A percentile compares a stretch with the other conserved stretches of the same genome.
Evolutionary conservation across 495 filamentous ascomycete species (phyloP).

Genomic region (Bombardia bombarda): DNA sequence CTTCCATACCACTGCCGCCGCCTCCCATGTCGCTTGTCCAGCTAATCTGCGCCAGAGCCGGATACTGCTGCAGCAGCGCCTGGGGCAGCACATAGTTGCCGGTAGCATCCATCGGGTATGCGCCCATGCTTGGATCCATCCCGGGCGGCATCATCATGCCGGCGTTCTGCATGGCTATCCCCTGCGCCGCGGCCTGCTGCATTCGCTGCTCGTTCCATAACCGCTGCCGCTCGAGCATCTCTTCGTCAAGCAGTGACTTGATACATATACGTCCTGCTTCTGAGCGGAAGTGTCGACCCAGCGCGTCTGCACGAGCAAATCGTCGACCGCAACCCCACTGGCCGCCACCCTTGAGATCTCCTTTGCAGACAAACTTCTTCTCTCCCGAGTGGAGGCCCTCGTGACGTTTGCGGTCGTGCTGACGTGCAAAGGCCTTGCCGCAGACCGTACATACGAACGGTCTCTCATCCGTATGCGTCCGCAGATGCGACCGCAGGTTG

Average conservation of each 20-base stretch:
- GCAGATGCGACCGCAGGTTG: conserved; percentile 83
- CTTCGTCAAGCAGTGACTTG: conserved; percentile 87
- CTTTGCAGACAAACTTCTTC: conserved; percentile 95
- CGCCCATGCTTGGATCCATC: conserved; percentile 36
- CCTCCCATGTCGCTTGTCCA: conserved; percentile 61
- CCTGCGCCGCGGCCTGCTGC: conserved; percentile 45
- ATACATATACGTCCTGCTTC: conserved; percentile 96
- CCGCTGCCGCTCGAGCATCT: conserved; percentile 67
- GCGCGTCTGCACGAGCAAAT: conserved; percentile 90
- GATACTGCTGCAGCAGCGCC: conserved; percentile 84
- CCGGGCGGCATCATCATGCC: conserved; percentile 32
- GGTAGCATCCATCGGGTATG: conserved; percentile 42
- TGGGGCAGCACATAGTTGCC: conserved; percentile 70
- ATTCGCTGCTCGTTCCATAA: conserved; percentile 57
- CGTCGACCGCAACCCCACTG: conserved; percentile 90
- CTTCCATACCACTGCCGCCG: conserved; percentile 46
- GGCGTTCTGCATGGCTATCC: conserved; percentile 33
- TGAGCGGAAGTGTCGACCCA: conserved; percentile 93
- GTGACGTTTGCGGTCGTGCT: conserved; percentile 86
- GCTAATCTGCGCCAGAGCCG: conserved; percentile 74
- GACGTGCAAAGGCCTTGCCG: conserved; percentile 91
- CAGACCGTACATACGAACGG: conserved; percentile 95
- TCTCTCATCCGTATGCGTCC: conserved; percentile 86
- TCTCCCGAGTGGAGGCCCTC: conserved; percentile 87
- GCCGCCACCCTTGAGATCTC: conserved; percentile 71